phyloP scores from a whole-genome alignment of 352 stramenopile species.

The Globisporangium lucens region DNA sequence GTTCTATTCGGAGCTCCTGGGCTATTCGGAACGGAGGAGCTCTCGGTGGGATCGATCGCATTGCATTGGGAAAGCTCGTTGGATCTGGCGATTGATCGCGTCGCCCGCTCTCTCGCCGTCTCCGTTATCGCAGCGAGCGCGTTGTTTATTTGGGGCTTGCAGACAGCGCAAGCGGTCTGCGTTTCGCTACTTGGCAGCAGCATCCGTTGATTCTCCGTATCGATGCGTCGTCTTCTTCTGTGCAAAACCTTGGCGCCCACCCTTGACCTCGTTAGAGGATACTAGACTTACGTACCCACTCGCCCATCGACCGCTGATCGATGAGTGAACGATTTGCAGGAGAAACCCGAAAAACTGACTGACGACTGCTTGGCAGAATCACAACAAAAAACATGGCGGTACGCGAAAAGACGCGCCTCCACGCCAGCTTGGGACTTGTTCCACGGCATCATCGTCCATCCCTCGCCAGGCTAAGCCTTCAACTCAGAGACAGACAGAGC shows the following conservation, averaged over 20 bases:
- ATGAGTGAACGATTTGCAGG: no score
- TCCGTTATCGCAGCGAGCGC: background rate
- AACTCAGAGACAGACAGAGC: no score
- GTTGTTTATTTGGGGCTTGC: background rate
- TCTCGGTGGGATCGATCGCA: background rate
- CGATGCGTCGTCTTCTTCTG: no score
- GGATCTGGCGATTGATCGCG: background rate
- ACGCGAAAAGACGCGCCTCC: constrained; percentile 1
- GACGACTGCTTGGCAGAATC: background rate
- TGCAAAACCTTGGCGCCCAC: no score
- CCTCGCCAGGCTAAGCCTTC: no score
- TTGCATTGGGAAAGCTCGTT: background rate
- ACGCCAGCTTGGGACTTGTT: background rate
- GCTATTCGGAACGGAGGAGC: background rate
- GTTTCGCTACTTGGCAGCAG: background rate
- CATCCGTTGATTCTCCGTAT: no score
- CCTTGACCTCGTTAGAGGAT: no score
- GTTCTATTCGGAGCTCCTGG: background rate
- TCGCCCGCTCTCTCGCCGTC: no score
- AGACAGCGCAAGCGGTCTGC: background rate
- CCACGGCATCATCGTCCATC: no score
- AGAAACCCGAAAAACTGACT: no score
- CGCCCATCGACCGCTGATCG: no score
- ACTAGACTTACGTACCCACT: no score
- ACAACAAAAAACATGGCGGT: background rate